phyloP scores from a whole-genome alignment of 345 rosid genomes.

The Dovyalis caffra region DNA sequence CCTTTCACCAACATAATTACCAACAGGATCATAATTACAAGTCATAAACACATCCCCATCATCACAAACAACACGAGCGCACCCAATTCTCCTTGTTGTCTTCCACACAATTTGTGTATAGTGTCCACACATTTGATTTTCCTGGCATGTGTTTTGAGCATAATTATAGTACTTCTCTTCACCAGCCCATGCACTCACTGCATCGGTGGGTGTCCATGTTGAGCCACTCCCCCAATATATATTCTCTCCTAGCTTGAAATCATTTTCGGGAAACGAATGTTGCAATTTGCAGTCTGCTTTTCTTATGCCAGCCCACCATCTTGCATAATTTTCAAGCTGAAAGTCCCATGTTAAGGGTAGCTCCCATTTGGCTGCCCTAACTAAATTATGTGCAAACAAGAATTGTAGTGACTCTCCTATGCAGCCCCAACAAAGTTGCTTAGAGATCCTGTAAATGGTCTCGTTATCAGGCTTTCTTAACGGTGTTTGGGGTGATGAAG shows the following conservation, averaged over 20 bases:
- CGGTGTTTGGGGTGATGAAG: neutral
- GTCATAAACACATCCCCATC: constrained; percentile 85
- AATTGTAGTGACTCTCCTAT: constrained; percentile 70
- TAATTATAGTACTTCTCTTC: constrained; percentile 76
- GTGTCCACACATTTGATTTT: constrained; percentile 78
- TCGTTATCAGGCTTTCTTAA: constrained; percentile 27
- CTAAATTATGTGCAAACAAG: constrained; percentile 64
- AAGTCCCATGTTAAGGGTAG: constrained; percentile 66
- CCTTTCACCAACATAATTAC: constrained; percentile 73
- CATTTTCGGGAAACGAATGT: constrained; percentile 64
- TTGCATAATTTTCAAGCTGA: constrained; percentile 65
- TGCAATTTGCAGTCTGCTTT: constrained; percentile 52
- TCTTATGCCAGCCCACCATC: constrained; percentile 78
- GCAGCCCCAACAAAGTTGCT: constrained; percentile 67
- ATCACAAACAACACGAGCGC: constrained; percentile 73
- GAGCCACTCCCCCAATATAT: constrained; percentile 79
- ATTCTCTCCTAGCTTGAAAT: constrained; percentile 75
- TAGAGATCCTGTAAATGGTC: constrained; percentile 46
- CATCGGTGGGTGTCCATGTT: constrained; percentile 58
- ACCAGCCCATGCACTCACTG: constrained; percentile 63
- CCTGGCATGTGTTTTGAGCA: constrained; percentile 45
- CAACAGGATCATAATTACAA: constrained; percentile 86
- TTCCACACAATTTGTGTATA: constrained; percentile 90
- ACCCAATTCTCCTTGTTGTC: constrained; percentile 59
- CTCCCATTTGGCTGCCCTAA: constrained; percentile 65